Conservation (phyloP, 805 yeast genomes). For the Yamadazyma paraphyllophila region DNA sequence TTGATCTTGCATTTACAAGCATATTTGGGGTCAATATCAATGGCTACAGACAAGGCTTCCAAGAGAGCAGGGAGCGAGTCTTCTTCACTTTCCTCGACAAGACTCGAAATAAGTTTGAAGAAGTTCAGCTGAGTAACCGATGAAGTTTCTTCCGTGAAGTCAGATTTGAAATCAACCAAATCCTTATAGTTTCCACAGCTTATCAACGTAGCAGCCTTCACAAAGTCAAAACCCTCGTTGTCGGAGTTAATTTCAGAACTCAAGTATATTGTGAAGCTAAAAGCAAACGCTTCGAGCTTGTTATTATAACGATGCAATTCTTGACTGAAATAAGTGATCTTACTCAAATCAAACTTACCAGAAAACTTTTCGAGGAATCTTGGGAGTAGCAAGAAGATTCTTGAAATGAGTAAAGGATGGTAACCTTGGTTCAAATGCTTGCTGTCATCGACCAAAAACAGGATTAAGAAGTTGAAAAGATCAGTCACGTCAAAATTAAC, state of each 20-base stretch:
- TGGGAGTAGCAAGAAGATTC: constrained; percentile 56
- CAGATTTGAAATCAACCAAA: constrained; percentile 17
- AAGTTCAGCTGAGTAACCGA: constrained; percentile 30
- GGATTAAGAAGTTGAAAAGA: constrained; percentile 18
- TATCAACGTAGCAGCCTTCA: constrained; percentile 42
- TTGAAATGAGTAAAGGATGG: constrained; percentile 40
- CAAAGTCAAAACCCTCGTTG: constrained; percentile 10
- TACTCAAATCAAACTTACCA: constrained; percentile 17
- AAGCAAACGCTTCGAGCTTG: constrained; percentile 28
- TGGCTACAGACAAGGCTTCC: constrained; percentile 63
- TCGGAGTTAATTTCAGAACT: constrained; percentile 14
- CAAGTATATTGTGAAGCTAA: constrained; percentile 25
- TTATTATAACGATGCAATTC: constrained; percentile 2
- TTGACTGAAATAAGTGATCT: neutral
- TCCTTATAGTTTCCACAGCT: constrained; percentile 51
- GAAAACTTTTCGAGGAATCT: constrained; percentile 54
- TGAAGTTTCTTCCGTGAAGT: constrained; percentile 10
- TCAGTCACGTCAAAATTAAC: constrained; percentile 14
- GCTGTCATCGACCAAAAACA: constrained; percentile 15
- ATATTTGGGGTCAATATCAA: constrained; percentile 33
- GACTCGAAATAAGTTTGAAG: constrained; percentile 38
- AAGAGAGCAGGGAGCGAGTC: constrained; percentile 74
- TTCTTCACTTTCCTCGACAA: constrained; percentile 66
- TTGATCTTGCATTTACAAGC: constrained; percentile 21
- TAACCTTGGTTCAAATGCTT: constrained; percentile 4